These are phyloP conservation scores for Berkeleyomyces rouxiae DNA, from an alignment of 2,329 filamentous ascomycete species.

Conservation along the genomic window DNA sequence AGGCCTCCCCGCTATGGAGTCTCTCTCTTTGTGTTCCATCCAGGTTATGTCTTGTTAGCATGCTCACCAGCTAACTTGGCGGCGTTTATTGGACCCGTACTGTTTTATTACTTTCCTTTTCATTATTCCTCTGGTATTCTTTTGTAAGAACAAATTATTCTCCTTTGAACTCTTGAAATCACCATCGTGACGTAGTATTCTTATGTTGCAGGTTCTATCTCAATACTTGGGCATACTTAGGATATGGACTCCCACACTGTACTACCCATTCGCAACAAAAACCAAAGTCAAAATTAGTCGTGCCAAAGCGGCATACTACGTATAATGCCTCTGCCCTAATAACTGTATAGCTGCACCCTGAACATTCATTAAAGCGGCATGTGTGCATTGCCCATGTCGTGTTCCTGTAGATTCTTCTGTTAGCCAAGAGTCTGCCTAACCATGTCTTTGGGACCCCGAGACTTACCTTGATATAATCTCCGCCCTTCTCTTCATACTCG, in stretches of 20 bases:
- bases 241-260: too few species aligned
- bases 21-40: background rate
- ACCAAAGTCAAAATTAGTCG: too few species aligned
- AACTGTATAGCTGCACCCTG: background rate
- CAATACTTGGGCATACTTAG: too few species aligned
- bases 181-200: background rate
- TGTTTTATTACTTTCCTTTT: slow-evolving; percentile 13
- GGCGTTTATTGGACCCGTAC: background rate
- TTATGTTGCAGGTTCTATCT: background rate
- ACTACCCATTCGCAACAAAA: too few species aligned
- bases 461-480: slow-evolving; percentile 73
- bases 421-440: background rate
- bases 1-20: background rate
- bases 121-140: slow-evolving; percentile 16
- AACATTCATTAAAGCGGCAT: slow-evolving; percentile 15
- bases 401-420: slow-evolving; percentile 31
- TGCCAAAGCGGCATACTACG: too few species aligned
- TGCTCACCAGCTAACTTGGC: slow-evolving; percentile 1
- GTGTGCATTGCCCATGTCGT: slow-evolving; percentile 48
- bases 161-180: too few species aligned
- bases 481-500: slow-evolving; percentile 83
- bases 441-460: background rate
- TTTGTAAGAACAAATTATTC: slow-evolving; percentile 5
- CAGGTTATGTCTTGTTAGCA: background rate
- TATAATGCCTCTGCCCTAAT: too few species aligned